phyloP scores from a whole-genome alignment of 2,329 filamentous ascomycete genomes.

The Trichophyton mentagrophytes region DNA sequence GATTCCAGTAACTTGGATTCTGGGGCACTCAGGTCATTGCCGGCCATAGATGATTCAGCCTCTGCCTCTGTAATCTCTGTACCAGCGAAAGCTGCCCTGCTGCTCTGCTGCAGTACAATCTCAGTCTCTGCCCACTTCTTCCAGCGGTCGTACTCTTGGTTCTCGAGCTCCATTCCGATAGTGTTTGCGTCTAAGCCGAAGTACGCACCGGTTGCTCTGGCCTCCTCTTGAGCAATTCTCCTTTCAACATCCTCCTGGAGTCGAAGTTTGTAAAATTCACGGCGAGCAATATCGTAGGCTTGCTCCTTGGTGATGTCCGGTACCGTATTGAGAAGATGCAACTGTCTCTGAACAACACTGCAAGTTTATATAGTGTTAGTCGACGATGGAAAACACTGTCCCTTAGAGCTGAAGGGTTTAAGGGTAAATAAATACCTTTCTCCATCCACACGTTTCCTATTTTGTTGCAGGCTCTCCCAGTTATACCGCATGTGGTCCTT shows the following conservation, averaged over 20 bases:
- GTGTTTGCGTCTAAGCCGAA: constrained; percentile 69
- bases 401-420: background rate
- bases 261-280: constrained; percentile 79
- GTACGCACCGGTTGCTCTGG: constrained; percentile 69
- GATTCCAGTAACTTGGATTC: background rate
- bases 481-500: constrained; percentile 63
- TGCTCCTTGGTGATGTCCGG: constrained; percentile 46
- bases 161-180: constrained; percentile 70
- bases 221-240: constrained; percentile 78
- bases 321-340: constrained; percentile 63
- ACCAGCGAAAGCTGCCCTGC: constrained; percentile 32
- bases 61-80: constrained; percentile 5
- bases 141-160: constrained; percentile 70
- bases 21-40: background rate
- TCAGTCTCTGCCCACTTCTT: constrained; percentile 59
- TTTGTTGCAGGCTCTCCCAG: constrained; percentile 69
- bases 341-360: constrained; percentile 84
- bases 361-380: background rate
- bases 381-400: background rate
- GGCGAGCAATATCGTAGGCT: constrained; percentile 77
- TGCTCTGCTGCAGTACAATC: constrained; percentile 37
- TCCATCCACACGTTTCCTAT: constrained; percentile 63
- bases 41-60: background rate
- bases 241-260: constrained; percentile 71
- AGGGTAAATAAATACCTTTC: constrained; percentile 51